phyloP scores from a whole-genome alignment of 306 rosid genomes.

The Vicia faba region DNA sequence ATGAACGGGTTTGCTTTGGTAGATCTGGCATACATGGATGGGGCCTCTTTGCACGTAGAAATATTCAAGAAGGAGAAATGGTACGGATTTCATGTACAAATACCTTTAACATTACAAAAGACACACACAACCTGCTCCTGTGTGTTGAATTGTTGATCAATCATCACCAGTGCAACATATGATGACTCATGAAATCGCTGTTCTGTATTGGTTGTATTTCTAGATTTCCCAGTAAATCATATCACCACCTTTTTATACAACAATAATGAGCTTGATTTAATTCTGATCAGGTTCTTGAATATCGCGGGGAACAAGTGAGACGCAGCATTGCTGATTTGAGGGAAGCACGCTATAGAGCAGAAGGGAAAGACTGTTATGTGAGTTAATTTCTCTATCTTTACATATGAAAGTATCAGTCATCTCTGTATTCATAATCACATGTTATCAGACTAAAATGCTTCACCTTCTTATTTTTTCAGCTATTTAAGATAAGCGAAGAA shows the following conservation, averaged over 20 bases:
- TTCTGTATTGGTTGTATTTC: background rate
- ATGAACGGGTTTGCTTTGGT: slow-evolving; percentile 92
- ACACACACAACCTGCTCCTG: background rate
- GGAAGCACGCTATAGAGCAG: slow-evolving; percentile 76
- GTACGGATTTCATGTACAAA: slow-evolving; percentile 47
- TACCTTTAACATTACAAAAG: background rate
- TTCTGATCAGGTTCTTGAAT: slow-evolving; percentile 85
- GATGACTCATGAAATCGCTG: slow-evolving; percentile 21
- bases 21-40: slow-evolving; percentile 99
- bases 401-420: background rate
- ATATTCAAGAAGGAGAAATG: slow-evolving; percentile 99
- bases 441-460: slow-evolving; percentile 24
- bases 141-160: slow-evolving; percentile 21
- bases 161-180: slow-evolving; percentile 10
- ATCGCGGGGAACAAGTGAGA: slow-evolving; percentile 98
- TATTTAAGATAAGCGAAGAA: slow-evolving; percentile 97
- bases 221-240: slow-evolving; percentile 20
- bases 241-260: background rate
- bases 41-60: slow-evolving; percentile 96
- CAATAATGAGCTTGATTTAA: slow-evolving; percentile 34
- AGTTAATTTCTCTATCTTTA: slow-evolving; percentile 35
- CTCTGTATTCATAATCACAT: slow-evolving; percentile 4
- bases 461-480: slow-evolving; percentile 51
- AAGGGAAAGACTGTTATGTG: slow-evolving; percentile 97
- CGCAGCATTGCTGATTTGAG: slow-evolving; percentile 91